Conservation (phyloP, 1,284 basidiomycete species). For the Schizopora paradoxa region DNA sequence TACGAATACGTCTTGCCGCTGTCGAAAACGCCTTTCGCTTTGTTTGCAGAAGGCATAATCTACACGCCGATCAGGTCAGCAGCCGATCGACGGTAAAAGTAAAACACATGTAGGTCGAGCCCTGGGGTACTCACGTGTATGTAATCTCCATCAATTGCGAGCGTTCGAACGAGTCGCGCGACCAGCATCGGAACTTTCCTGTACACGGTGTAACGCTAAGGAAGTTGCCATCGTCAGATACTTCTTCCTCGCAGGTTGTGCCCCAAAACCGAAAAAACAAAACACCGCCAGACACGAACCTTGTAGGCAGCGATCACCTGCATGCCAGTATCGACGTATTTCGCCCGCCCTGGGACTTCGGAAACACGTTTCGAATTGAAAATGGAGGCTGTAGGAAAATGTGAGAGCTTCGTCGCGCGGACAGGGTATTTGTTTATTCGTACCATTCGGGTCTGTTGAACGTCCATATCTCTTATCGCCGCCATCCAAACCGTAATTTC, state of each 20-base stretch:
- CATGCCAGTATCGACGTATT: slow-evolving; percentile 40
- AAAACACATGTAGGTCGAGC: neutral
- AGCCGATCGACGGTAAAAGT: neutral
- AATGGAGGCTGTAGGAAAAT: slow-evolving; percentile 66
- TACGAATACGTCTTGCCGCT: slow-evolving; percentile 87
- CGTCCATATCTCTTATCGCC: slow-evolving; percentile 52
- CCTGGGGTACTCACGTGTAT: slow-evolving; percentile 65
- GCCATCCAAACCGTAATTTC: slow-evolving; percentile 54
- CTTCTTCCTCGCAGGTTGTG: neutral
- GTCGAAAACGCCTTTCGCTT: slow-evolving; percentile 80
- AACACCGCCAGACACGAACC: slow-evolving; percentile 36
- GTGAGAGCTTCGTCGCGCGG: slow-evolving; percentile 4
- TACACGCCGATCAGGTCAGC: slow-evolving; percentile 29
- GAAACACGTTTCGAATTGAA: slow-evolving; percentile 84
- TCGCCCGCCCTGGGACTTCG: slow-evolving; percentile 62
- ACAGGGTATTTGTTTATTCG: slow-evolving; percentile 21
- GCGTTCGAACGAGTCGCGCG: slow-evolving; percentile 82
- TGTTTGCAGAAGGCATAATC: slow-evolving; percentile 87
- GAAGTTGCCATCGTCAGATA: slow-evolving; percentile 11
- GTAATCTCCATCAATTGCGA: slow-evolving; percentile 95
- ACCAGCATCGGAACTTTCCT: slow-evolving; percentile 92
- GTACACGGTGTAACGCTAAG: slow-evolving; percentile 87
- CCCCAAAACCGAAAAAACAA: slow-evolving; percentile 1
- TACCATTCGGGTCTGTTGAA: slow-evolving; percentile 89
- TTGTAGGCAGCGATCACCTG: slow-evolving; percentile 80